Evolutionary conservation across 441 rosid genomes (phyloP).

Genomic region (Erodium trifolium): DNA sequence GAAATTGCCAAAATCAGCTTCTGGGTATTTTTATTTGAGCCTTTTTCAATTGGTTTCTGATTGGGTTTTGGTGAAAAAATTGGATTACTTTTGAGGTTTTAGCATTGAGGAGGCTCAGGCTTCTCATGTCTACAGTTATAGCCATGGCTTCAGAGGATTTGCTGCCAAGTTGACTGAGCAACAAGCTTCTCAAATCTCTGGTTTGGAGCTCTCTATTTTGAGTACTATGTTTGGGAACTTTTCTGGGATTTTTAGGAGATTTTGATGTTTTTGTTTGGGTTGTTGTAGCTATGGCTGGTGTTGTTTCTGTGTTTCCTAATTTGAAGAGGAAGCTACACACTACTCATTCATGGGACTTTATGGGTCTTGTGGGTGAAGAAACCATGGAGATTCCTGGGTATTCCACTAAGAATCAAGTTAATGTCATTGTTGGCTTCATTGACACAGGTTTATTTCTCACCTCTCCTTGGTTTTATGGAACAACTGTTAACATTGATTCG

Average conservation of each 20-base stretch:
- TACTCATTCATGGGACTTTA: slow-evolving; percentile 57
- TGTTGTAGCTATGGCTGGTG: slow-evolving; percentile 39
- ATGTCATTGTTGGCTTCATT: slow-evolving; percentile 43
- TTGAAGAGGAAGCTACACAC: slow-evolving; percentile 43
- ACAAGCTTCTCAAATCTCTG: slow-evolving; percentile 41
- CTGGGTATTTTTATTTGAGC: background rate
- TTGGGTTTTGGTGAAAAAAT: slow-evolving; percentile 1
- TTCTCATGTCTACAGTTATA: slow-evolving; percentile 43
- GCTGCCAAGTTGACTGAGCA: slow-evolving; percentile 44
- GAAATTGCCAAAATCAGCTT: background rate
- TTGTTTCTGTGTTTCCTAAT: slow-evolving; percentile 51
- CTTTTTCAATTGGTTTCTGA: background rate
- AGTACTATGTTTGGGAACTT: background rate
- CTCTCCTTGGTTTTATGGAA: slow-evolving; percentile 1
- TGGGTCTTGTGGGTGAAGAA: slow-evolving; percentile 44
- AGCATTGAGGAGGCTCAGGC: slow-evolving; percentile 37
- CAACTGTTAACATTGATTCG: background rate
- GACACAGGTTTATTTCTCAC: slow-evolving; percentile 32
- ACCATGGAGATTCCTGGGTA: slow-evolving; percentile 44
- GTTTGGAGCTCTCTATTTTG: slow-evolving; percentile 18
- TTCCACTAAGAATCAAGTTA: slow-evolving; percentile 46
- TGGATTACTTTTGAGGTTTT: slow-evolving; percentile 10
- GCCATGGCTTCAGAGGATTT: slow-evolving; percentile 47
- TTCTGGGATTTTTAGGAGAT: background rate
- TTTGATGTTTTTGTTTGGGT: background rate